These are phyloP conservation scores for Labyrinthula sp. DNA, from an alignment of 352 stramenopile genomes.

Conservation along the genomic window DNA sequence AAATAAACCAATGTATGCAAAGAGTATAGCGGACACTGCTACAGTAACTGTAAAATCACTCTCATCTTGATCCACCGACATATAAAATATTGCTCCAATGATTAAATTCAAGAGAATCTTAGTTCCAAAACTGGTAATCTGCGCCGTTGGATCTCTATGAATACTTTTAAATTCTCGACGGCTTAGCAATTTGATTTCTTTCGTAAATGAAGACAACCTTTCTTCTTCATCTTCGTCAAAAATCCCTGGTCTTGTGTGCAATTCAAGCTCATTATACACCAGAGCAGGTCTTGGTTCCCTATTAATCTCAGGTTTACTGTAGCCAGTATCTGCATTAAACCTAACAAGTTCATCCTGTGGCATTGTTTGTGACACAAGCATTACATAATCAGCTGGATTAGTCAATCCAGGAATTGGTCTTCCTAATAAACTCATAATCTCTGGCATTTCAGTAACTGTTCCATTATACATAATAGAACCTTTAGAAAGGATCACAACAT, in stretches of 20 bases:
- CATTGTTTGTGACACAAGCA: conserved; percentile 20
- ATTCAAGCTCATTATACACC: too few species aligned
- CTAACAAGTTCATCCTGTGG: conserved; percentile 10
- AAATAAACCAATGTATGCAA: conserved; percentile 6
- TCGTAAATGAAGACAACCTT: too few species aligned
- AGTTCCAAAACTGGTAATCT: conserved; percentile 29
- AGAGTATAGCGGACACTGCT: too few species aligned
- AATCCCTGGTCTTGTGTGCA: too few species aligned
- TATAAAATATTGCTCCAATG: conserved; percentile 30
- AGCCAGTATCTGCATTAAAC: too few species aligned
- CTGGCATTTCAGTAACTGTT: conserved; percentile 38
- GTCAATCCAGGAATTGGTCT: conserved; percentile 11
- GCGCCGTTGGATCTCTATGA: conserved; percentile 18
- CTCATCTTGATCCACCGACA: conserved; percentile 6
- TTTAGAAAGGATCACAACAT: conserved; percentile 42
- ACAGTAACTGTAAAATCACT: conserved; percentile 61
- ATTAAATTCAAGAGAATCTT: conserved; percentile 31
- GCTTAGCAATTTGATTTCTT: too few species aligned
- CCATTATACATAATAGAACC: conserved; percentile 43
- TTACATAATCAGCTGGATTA: conserved; percentile 26
- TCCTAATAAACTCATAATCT: too few species aligned
- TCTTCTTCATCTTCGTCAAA: too few species aligned
- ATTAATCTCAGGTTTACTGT: too few species aligned
- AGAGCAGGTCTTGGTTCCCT: too few species aligned
- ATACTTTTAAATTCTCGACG: conserved; percentile 31